Conservation (phyloP, 2,329 filamentous ascomycete genomes). For the Monascus ruber region DNA sequence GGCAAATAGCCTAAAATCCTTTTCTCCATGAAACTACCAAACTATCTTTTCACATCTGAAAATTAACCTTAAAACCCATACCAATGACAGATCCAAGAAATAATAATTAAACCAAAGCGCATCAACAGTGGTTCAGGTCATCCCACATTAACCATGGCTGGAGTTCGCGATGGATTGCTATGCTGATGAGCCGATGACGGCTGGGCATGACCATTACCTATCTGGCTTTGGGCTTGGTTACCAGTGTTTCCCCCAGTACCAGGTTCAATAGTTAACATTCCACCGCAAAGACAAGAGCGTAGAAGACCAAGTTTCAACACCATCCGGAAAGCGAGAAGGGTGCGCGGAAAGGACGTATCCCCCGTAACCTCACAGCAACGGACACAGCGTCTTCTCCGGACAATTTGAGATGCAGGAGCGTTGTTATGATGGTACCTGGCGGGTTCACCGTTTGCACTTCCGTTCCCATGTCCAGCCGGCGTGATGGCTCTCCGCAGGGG, state of each 20-base stretch:
- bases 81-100: no score
- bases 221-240: not conserved
- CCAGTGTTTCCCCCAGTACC: slow-evolving; percentile 3
- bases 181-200: no score
- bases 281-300: slow-evolving; percentile 30
- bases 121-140: no score
- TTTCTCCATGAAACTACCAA: no score
- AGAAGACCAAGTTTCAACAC: slow-evolving; percentile 26
- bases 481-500: slow-evolving; percentile 11
- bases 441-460: slow-evolving; percentile 1
- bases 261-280: slow-evolving; percentile 27
- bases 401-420: not conserved
- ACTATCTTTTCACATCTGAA: no score
- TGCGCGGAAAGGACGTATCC: slow-evolving; percentile 37
- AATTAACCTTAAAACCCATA: no score
- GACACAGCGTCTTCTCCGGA: slow-evolving; percentile 39
- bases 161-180: no score
- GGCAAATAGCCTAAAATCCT: no score
- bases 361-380: slow-evolving; percentile 57
- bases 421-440: not conserved
- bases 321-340: slow-evolving; percentile 25
- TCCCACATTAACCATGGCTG: no score
- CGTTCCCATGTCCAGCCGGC: not conserved
- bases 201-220: no score
- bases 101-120: no score